Evolutionary conservation across 345 rosid genomes (phyloP).

Genomic region (Salix brachista): DNA sequence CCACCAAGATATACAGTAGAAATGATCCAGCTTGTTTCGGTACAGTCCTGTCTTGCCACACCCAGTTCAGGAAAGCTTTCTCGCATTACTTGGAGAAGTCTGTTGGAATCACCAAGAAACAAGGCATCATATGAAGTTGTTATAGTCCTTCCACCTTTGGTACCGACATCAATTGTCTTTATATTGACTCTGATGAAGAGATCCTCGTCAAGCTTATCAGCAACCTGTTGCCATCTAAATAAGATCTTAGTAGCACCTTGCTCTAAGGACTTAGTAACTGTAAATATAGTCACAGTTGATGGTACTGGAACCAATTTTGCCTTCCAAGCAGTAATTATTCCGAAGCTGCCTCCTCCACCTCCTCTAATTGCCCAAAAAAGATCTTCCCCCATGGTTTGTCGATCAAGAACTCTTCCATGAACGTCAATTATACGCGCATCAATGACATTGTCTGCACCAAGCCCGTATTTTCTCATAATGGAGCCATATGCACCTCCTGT

Average conservation of each 20-base stretch:
- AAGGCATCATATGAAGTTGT: conserved; percentile 9
- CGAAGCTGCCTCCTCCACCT: conserved; percentile 66
- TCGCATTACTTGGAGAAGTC: conserved; percentile 19
- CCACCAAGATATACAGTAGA: conserved; percentile 4
- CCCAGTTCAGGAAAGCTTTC: conserved; percentile 31
- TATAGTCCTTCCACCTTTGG: neutral
- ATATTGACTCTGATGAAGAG: conserved; percentile 52
- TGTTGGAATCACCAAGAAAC: conserved; percentile 6
- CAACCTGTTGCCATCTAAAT: conserved; percentile 45
- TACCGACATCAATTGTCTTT: neutral
- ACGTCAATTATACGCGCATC: no score
- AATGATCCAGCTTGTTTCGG: conserved; percentile 25
- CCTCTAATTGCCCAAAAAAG: neutral
- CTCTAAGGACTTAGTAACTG: conserved; percentile 42
- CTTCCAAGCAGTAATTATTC: conserved; percentile 59
- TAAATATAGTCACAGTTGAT: conserved; percentile 28
- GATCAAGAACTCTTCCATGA: no score
- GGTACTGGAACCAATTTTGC: conserved; percentile 51
- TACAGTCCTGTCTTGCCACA: conserved; percentile 18
- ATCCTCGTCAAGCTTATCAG: conserved; percentile 20
- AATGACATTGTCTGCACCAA: no score
- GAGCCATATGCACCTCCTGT: no score
- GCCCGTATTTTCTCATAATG: no score
- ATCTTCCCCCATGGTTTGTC: no score
- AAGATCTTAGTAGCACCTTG: conserved; percentile 43